Percentiles rank a stretch among this genome's conserved stretches.
Evolutionary conservation across 345 rosid species (phyloP).

Genomic region (Triadica sebifera): DNA sequence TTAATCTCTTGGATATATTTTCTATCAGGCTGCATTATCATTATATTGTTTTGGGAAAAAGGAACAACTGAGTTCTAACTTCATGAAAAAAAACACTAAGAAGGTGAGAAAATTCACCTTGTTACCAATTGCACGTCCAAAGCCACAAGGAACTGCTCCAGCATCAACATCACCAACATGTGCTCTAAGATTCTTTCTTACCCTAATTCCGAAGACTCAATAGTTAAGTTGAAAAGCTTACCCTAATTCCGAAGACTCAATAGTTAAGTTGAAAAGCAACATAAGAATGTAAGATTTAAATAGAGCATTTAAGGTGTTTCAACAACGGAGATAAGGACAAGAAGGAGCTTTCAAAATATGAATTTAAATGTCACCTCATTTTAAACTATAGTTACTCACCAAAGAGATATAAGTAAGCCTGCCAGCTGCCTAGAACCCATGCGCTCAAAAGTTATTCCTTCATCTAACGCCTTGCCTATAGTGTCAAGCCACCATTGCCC

Average conservation of each 20-base stretch:
- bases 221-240: no score
- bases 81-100: background rate
- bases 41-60: background rate
- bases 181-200: conserved; percentile 73
- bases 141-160: conserved; percentile 97
- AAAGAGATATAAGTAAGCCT: conserved; percentile 80
- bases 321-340: background rate
- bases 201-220: conserved; percentile 53
- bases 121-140: conserved; percentile 98
- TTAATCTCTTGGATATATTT: background rate
- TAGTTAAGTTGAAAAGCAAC: conserved; percentile 1
- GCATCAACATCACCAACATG: conserved; percentile 96
- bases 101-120: conserved; percentile 51
- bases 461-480: conserved; percentile 82
- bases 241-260: conserved; percentile 54
- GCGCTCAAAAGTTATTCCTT: conserved; percentile 75
- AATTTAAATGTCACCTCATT: background rate
- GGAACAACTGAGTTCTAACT: background rate
- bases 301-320: background rate
- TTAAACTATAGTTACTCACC: conserved; percentile 48
- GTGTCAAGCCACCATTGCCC: conserved; percentile 96
- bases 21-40: no score
- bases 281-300: background rate
- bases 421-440: conserved; percentile 99
- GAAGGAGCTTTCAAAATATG: conserved; percentile 5